Conservation (phyloP, 2,329 filamentous ascomycete genomes). For the Trichoderma lentiforme region DNA sequence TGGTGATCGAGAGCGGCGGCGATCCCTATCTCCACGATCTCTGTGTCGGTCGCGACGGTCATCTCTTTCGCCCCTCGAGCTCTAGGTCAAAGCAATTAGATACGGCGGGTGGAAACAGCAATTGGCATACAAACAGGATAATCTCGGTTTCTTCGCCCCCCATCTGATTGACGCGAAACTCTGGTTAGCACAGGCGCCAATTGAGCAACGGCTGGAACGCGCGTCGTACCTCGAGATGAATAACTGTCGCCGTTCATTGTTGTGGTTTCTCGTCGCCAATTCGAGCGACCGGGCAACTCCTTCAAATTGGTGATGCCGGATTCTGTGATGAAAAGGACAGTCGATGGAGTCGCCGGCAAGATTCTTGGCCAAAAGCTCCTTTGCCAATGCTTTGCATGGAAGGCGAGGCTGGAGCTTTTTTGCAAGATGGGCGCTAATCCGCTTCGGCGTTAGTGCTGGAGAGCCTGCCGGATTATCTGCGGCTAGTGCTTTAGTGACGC, state of each 20-base stretch:
- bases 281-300: constrained; percentile 17
- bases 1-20: constrained; percentile 83
- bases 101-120: not conserved
- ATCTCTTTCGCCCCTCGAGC: constrained; percentile 32
- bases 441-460: constrained; percentile 17
- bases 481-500: constrained; percentile 14
- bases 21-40: constrained; percentile 52
- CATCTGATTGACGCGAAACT: constrained; percentile 27
- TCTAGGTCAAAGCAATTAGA: constrained; percentile 27
- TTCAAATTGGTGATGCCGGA: constrained; percentile 22
- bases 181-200: constrained; percentile 26
- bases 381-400: constrained; percentile 21
- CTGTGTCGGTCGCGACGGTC: constrained; percentile 39
- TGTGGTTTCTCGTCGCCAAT: constrained; percentile 20
- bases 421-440: constrained; percentile 30
- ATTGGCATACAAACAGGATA: constrained; percentile 46
- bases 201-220: constrained; percentile 25
- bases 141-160: constrained; percentile 54
- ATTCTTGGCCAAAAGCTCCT: constrained; percentile 28
- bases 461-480: constrained; percentile 15
- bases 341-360: constrained; percentile 30
- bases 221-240: constrained; percentile 66
- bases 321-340: constrained; percentile 20
- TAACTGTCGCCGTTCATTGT: constrained; percentile 86
- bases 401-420: constrained; percentile 48